Base-by-base conservation (phyloP, 2,329 filamentous ascomycete species). In the Aspergillus fijiensis region DNA sequence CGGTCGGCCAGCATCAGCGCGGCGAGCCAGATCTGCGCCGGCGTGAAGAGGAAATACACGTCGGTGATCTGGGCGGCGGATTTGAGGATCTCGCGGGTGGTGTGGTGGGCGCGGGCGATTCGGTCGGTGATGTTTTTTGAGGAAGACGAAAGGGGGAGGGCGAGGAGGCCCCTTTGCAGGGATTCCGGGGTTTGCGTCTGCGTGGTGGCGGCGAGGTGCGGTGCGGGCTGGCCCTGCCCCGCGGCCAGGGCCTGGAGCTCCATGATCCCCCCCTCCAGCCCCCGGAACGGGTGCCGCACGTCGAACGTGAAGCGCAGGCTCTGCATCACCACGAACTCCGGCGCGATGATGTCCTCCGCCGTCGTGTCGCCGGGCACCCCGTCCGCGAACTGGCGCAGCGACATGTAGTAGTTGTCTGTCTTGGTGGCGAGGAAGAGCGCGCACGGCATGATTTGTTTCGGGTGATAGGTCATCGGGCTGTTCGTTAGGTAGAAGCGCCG, bases 401-500 rank as follows among this genome's bases (percentile, higher is more conserved):
- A 85, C 61, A 88, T 86, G 74, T 94, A 93, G 73, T 88, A 86
- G 61, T 91, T 91, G 72, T 99, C 94, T 4, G 92, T 91, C 79
- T 99, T 99, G 70, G 89, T 92, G 10, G 92, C 92, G 65, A 99
- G 90, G 81, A 96, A 98, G 57, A 99, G 84, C 39, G 90, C 91
- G 31, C 92, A 95, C 72, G 93, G 91, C 73, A 96, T 87, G 66
- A 98, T 90, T 64, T 92, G 88, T 63, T 91, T 90, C 0, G 93
- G 94, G 63, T 94, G 91, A 74, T 99, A 98, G 31, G 93, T 96
- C 91, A 98, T 96, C 70, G 93, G 87, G 47, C 91, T 96, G 78
- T 98, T 96, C 71, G 90, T 94, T 42, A 96, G 85, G 80, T 98
- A 99, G 83, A 99, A 98, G 60, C 95, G 90, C 58, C 91, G 90